A percentile compares a stretch with the other conserved stretches of the same genome.
Evolutionary conservation across 208 protist species (phyloP).

Genomic region (Lotmaria passim): DNA sequence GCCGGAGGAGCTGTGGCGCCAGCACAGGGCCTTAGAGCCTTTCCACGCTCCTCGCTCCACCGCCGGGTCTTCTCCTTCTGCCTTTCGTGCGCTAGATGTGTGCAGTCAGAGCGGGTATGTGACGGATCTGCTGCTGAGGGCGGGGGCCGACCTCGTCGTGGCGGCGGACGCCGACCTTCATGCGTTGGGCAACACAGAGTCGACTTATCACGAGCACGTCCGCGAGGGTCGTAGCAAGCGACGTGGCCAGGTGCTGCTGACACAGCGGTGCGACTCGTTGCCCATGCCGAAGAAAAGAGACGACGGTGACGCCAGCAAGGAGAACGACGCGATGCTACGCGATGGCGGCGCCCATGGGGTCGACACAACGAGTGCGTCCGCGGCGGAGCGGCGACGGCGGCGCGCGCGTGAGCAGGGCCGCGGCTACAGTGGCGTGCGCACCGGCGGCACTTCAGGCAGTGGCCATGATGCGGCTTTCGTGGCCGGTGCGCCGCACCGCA

Average conservation of each 20-base stretch:
- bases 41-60: constrained; percentile 29
- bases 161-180: constrained; percentile 48
- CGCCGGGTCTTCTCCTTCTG: background rate
- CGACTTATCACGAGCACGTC: constrained; percentile 66
- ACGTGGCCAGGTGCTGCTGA: constrained; percentile 18
- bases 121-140: constrained; percentile 67
- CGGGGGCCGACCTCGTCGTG: constrained; percentile 55
- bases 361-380: constrained; percentile 15
- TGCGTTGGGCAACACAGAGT: constrained; percentile 62
- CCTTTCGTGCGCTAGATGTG: constrained; percentile 73
- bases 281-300: constrained; percentile 11
- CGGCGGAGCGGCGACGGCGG: constrained; percentile 30
- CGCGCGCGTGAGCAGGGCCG: constrained; percentile 33
- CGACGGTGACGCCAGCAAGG: background rate
- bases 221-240: constrained; percentile 37
- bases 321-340: background rate
- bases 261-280: constrained; percentile 30
- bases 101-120: constrained; percentile 78
- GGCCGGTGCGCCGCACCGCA: background rate
- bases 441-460: background rate
- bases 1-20: constrained; percentile 37
- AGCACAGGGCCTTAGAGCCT: constrained; percentile 46
- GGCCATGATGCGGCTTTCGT: background rate
- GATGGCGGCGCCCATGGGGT: background rate
- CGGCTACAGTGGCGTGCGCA: constrained; percentile 25